Evolutionary conservation across 306 rosid genomes (phyloP), one percentile per base, ranked within the genome.

Genomic region (Prunus salicina): DNA sequence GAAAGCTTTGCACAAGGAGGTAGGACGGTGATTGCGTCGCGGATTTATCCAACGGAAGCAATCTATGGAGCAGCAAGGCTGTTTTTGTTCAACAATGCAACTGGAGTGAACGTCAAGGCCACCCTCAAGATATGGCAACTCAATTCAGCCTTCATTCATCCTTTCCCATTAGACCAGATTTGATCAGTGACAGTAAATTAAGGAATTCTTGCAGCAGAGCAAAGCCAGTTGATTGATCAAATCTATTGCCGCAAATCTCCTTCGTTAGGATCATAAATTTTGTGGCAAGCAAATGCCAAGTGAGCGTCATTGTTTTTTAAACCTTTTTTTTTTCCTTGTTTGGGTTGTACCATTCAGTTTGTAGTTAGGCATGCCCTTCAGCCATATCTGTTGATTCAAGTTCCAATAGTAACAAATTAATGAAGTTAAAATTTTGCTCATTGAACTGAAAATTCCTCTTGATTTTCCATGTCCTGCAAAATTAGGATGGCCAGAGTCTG

Each of bases 1-100:
- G 98, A 93, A 77, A 88, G 97, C 80, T 93, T 91, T 82, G 95
- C 78, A 5, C 93, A 89, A 77, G 97, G 97, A 69, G 98, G 98
- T 66, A 86, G 98, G 83, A 84, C 67, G 7, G 95, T 87, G 67
- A 91, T 93, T 45, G 71, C 96, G 56, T 86, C 98, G 3, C 78
- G 98, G 51, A 71, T 93, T 52, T 93, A 93, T 69, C 98, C 98
- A n/a, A 93, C 98, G 47, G 77, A 86, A 68, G 98, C 97, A 80
- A 89, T 93, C 12, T 91, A 89, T 81, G 93, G 93, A 61, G 89
- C 93, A 38, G 95, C 98, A 4, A 86, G 82, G 67, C 80, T 93
- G 5, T 93, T 91, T 74, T 57, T 93, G 50, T 93, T 93, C 85
- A 93, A 93, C 85, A 93, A 93, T 65, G 97, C 95, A 49, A 91